phyloP scores from a whole-genome alignment of 129 eudicot genomes.

The Ambrosia trifida region DNA sequence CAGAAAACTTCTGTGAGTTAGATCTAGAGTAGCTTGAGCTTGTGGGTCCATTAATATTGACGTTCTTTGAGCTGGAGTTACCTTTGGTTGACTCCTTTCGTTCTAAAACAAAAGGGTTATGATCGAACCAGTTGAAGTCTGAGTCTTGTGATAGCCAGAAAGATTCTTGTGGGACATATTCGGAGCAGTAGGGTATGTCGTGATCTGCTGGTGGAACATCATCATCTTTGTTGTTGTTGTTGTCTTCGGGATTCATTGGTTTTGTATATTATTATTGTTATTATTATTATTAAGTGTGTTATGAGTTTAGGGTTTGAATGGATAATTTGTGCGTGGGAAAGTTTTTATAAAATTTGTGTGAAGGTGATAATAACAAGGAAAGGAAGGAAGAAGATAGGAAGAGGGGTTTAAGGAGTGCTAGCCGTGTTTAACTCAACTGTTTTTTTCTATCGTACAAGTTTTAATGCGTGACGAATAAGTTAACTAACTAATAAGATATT shows the following conservation, averaged over 20 bases:
- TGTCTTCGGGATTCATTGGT: constrained; percentile 11
- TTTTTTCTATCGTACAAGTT: constrained; percentile 19
- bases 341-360: background rate
- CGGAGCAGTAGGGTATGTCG: constrained; percentile 26
- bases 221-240: constrained; percentile 12
- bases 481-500: background rate
- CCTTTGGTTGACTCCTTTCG: constrained; percentile 75
- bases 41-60: constrained; percentile 12
- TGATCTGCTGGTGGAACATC: constrained; percentile 11
- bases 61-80: constrained; percentile 30
- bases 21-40: constrained; percentile 29
- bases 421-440: background rate
- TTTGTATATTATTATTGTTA: background rate
- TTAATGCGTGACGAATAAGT: constrained; percentile 1
- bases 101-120: constrained; percentile 56
- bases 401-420: constrained; percentile 14
- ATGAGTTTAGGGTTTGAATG: background rate
- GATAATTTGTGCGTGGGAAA: background rate
- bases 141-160: constrained; percentile 87
- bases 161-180: constrained; percentile 72
- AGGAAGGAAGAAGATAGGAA: constrained; percentile 19
- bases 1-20: constrained; percentile 56
- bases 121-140: constrained; percentile 89
- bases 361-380: background rate
- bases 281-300: no score